These are phyloP conservation scores for Hagleromyces aurorensis DNA, from an alignment of 805 yeast species.

Conservation along the genomic window DNA sequence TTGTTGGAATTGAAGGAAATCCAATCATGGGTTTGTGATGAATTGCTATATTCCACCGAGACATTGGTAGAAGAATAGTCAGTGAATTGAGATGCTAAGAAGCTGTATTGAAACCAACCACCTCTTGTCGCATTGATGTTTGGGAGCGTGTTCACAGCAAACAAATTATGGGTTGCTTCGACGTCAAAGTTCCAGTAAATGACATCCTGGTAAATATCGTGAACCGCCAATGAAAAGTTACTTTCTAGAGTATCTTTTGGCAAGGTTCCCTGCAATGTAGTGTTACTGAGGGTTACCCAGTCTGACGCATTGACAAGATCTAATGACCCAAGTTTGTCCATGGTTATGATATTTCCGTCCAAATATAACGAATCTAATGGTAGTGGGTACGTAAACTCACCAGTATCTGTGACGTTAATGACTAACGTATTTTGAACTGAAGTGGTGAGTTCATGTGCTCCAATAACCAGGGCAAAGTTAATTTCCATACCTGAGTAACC, in stretches of 20 bases:
- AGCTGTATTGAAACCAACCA: slow-evolving; percentile 47
- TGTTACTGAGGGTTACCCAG: slow-evolving; percentile 45
- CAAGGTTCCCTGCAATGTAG: slow-evolving; percentile 45
- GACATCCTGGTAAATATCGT: slow-evolving; percentile 53
- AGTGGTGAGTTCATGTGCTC: slow-evolving; percentile 80
- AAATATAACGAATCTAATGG: slow-evolving; percentile 59
- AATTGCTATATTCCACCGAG: slow-evolving; percentile 34
- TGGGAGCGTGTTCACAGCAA: slow-evolving; percentile 45
- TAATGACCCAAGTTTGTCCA: slow-evolving; percentile 48
- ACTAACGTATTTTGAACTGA: slow-evolving; percentile 46
- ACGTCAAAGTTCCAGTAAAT: slow-evolving; percentile 52
- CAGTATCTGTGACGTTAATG: slow-evolving; percentile 62
- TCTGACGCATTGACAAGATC: slow-evolving; percentile 45
- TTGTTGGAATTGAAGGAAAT: slow-evolving; percentile 51
- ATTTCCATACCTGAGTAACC: slow-evolving; percentile 70
- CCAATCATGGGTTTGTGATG: slow-evolving; percentile 47
- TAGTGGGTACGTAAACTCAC: slow-evolving; percentile 43
- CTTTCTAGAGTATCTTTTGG: slow-evolving; percentile 40
- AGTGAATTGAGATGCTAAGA: slow-evolving; percentile 50
- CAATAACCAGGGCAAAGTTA: slow-evolving; percentile 66
- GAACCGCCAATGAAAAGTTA: slow-evolving; percentile 46
- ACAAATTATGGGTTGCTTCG: slow-evolving; percentile 44
- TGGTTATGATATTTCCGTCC: slow-evolving; percentile 47
- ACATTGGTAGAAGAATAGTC: slow-evolving; percentile 44
- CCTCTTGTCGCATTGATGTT: slow-evolving; percentile 64